These are phyloP conservation scores for Penicillium bovifimosum DNA, from an alignment of 495 filamentous ascomycete genomes.

Conservation along the genomic window DNA sequence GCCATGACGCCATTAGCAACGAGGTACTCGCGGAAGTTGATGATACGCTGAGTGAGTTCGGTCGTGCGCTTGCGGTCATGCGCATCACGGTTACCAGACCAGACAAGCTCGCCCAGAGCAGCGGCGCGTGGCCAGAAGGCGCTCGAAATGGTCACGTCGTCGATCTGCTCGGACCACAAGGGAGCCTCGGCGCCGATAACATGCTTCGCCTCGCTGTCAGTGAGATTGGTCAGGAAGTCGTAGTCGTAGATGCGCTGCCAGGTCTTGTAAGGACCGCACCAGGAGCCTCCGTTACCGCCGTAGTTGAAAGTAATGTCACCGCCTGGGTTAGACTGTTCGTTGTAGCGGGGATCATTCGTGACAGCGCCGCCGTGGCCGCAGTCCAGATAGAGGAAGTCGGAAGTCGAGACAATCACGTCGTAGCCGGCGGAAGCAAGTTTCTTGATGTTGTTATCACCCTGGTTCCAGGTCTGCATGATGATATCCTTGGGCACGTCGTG, in stretches of 20 bases:
- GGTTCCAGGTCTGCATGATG: constrained; percentile 53
- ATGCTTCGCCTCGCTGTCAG: constrained; percentile 36
- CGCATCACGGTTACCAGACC: constrained; percentile 49
- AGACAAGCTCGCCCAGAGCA: constrained; percentile 48
- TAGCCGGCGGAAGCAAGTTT: constrained; percentile 47
- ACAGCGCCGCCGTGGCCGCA: constrained; percentile 52
- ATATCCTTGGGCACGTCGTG: constrained; percentile 46
- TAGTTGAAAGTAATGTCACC: constrained; percentile 48
- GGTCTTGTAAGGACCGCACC: constrained; percentile 56
- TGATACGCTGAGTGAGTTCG: constrained; percentile 46
- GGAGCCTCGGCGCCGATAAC: constrained; percentile 47
- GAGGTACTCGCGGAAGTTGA: constrained; percentile 55
- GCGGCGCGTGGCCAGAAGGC: constrained; percentile 53
- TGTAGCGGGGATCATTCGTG: constrained; percentile 50
- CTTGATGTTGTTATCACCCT: constrained; percentile 46
- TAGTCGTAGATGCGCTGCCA: constrained; percentile 59
- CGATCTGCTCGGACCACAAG: constrained; percentile 52
- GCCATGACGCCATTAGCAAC: constrained; percentile 50
- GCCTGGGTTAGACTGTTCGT: constrained; percentile 44
- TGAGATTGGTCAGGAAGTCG: constrained; percentile 50
- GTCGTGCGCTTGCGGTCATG: constrained; percentile 46
- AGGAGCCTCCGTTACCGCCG: constrained; percentile 47
- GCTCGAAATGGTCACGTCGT: constrained; percentile 44
- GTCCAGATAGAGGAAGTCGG: constrained; percentile 54
- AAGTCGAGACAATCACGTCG: constrained; percentile 49